phyloP scores from a whole-genome alignment of 805 yeast species.

The Myxozyma melibiosi region DNA sequence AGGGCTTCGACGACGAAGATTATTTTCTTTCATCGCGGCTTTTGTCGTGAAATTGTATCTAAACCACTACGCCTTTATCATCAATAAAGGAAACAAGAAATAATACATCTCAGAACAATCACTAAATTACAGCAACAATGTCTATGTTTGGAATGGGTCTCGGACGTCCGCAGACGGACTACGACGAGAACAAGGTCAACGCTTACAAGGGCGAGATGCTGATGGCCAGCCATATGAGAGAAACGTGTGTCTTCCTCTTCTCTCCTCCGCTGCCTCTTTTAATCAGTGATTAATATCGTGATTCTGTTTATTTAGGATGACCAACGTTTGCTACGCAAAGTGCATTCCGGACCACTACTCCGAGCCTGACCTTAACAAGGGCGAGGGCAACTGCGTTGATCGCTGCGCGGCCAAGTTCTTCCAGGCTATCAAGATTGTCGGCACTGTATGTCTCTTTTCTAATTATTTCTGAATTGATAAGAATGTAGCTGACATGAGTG shows the following conservation, averaged over 20 bases:
- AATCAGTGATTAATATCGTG: neutral
- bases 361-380: slow-evolving; percentile 81
- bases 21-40: too few species aligned
- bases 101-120: neutral
- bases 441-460: slow-evolving; percentile 19
- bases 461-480: neutral
- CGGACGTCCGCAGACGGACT: slow-evolving; percentile 23
- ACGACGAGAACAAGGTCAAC: slow-evolving; percentile 30
- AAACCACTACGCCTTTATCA: neutral
- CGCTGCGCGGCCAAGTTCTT: slow-evolving; percentile 85
- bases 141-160: slow-evolving; percentile 36
- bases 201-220: slow-evolving; percentile 30
- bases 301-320: neutral
- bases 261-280: neutral
- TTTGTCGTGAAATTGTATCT: too few species aligned
- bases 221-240: slow-evolving; percentile 30
- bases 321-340: slow-evolving; percentile 47
- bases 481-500: neutral
- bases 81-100: neutral
- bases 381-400: slow-evolving; percentile 80
- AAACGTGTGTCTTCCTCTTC: slow-evolving; percentile 13
- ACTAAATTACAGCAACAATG: slow-evolving; percentile 20
- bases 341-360: slow-evolving; percentile 87
- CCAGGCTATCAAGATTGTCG: slow-evolving; percentile 40
- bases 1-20: too few species aligned